Evolutionary conservation across 78 protist genomes (phyloP).

Genomic region (Isochrysis galbana): DNA sequence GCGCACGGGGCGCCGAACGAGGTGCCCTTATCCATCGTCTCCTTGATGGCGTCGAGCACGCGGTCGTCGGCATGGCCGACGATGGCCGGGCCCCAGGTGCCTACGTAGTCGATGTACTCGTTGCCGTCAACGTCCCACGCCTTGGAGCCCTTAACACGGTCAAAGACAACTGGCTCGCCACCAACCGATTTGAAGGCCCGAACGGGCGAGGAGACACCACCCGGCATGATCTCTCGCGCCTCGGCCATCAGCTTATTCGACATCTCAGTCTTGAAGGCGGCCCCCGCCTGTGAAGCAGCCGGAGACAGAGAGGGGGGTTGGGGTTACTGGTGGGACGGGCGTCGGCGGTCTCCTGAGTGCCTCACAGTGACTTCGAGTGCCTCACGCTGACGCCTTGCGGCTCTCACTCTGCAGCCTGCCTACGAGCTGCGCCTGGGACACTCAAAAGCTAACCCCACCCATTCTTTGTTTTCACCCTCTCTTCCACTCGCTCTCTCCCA

Average conservation of each 20-base stretch:
- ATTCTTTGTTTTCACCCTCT: too few relatives aligned
- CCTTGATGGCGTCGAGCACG: conserved; percentile 12
- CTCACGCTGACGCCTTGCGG: too few relatives aligned
- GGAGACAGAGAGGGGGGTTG: too few relatives aligned
- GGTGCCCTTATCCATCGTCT: conserved; percentile 44
- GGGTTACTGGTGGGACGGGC: too few relatives aligned
- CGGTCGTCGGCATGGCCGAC: conserved; percentile 45
- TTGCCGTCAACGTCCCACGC: conserved; percentile 44
- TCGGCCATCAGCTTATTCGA: conserved; percentile 27
- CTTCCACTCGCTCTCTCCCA: too few relatives aligned
- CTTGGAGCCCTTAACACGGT: conserved; percentile 52
- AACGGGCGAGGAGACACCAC: conserved; percentile 60
- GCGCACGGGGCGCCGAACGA: conserved; percentile 59
- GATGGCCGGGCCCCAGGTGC: conserved; percentile 67
- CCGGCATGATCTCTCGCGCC: conserved; percentile 52
- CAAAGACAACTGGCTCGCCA: conserved; percentile 55
- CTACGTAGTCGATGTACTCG: conserved; percentile 65
- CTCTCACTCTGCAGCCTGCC: too few relatives aligned
- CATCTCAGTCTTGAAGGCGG: conserved; percentile 15
- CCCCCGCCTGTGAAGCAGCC: neutral
- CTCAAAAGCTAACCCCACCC: too few relatives aligned
- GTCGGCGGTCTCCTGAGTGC: too few relatives aligned
- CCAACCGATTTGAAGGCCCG: conserved; percentile 65
- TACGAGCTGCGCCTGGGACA: too few relatives aligned
- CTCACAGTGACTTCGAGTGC: too few relatives aligned